Evolutionary conservation across 2,329 filamentous ascomycete genomes (phyloP), one percentile per base, ranked within the genome.

Genomic region (Hypomyces rosellus): DNA sequence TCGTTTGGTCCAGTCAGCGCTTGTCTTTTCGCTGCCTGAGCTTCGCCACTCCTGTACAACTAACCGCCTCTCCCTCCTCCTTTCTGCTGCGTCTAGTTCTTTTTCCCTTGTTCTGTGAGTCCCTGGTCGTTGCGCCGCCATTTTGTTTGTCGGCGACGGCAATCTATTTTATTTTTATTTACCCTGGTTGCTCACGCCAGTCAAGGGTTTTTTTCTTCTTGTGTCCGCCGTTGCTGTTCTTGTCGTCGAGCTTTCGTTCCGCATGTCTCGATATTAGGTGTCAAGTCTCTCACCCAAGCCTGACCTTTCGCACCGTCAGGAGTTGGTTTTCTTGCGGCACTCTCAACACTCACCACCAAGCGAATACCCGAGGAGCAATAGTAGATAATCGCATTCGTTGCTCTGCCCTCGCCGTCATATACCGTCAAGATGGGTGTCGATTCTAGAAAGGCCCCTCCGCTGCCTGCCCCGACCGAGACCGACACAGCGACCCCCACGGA

Each of bases 401-500:
- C 40, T 22, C 44, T 36, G 43, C 38, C 33, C 25, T 25, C 40
- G 49, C 54, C 45, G 37, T 36, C 36, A 48, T 42, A 45, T 53
- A 58, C 56, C 57, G 62, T 61, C 70, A 76, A 69, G 59, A 80
- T 81, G 78, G 78, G 74, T 65, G 69, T 73, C 67, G 76, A 80
- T 59, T 72, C 70, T 54, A 79, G 74, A 64, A 79, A 72, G 63
- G 67, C 74, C 60, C 82, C 82, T 66, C 86, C 86, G 62, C 77
- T 91, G 64, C 88, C 88, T 64, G 85, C 85, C 62, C 88, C 88
- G 58, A 92, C 88, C 65, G 86, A 89, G 69, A 85, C 85, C 65
- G 78, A 81, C 58, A 76, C 76, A 53, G 76, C 75, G 54, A 76
- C 76, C 53, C 82, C 82, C 51, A 81, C 80, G 65, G 83, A 85